Base-by-base conservation (phyloP, 2,329 filamentous ascomycete species). In the Akanthomyces lecanii region DNA sequence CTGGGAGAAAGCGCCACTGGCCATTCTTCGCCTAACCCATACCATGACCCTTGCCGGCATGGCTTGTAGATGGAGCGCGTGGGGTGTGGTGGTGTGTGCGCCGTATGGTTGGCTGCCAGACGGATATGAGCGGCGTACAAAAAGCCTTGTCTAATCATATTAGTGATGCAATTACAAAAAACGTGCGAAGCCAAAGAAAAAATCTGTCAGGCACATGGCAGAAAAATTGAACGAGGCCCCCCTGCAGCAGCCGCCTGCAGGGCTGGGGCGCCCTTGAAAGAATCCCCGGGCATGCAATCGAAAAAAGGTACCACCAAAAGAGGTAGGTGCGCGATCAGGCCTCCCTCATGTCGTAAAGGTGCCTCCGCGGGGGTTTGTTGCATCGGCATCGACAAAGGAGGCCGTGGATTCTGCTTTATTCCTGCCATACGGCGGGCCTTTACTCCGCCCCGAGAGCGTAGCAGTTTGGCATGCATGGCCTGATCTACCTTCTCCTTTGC, bases 401-500 rank as follows among this genome's bases (percentile, higher is more conserved):
- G 16, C 36, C 33, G 12, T 54, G 33, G 51, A 54, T 21, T 25
- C 40, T 44, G 44, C 38, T 21, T 21, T 16, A 30, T 44, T 28
- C 11, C 3, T 10, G 11, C 33, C 47, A 52, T 60, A 12, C 33
- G 28, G 28, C 10, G 40, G 54, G 45, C 30, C 5, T 11, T 33
- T 42, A 25, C 57, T 51, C 25, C 45, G 48, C 36, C 47, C 57
- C 36, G 48, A 59, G 33, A 60, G n/a, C 33, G 33, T 36, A 21
- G 57, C 33, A 14, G 21, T 38, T 5, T 16, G 8, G 14, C 25
- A 47, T 47, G 58, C 58, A 61, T 61, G 58, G 58, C 58, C 58
- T 61, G 58, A 61, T 61, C 58, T 61, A 53, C 50, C 33, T 30
- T 38, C 21, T 28, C 48, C 30, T 12, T 50, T 61, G 25, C 56